phyloP scores from a whole-genome alignment of 2,329 filamentous ascomycete genomes.

The Colletotrichum tamarilloi region DNA sequence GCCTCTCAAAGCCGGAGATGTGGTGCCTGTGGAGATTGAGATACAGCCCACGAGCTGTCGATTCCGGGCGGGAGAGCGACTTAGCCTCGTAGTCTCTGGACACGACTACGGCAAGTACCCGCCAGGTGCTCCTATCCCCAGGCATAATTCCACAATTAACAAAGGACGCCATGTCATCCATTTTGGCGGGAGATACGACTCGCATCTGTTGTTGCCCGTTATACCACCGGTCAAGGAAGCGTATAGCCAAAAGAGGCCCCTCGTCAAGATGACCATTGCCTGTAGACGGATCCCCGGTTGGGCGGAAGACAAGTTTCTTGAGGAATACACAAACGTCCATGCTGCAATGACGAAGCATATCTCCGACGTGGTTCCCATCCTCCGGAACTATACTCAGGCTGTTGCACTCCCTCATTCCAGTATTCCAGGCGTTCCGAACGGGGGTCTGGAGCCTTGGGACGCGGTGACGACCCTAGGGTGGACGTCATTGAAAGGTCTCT shows the following conservation, averaged over 20 bases:
- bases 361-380: not conserved
- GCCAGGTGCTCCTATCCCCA: not conserved
- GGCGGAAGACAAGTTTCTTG: not conserved
- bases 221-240: not conserved
- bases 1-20: not conserved
- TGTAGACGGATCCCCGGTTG: not conserved
- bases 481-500: not conserved
- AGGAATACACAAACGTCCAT: not conserved
- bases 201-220: not conserved
- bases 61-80: not conserved
- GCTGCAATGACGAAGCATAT: not conserved
- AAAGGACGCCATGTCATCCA: not conserved
- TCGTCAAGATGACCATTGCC: not conserved
- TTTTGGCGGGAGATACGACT: not conserved
- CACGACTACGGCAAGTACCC: not conserved
- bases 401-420: not conserved
- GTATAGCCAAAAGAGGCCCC: not conserved
- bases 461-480: conserved; percentile 8
- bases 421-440: not conserved
- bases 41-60: not conserved
- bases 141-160: not conserved
- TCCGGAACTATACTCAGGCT: conserved; percentile 2
- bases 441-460: not conserved
- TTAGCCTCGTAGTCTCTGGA: not conserved
- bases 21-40: not conserved